These are phyloP conservation scores for Yueomyces sp. DNA, from an alignment of 805 yeast genomes.

Conservation along the genomic window DNA sequence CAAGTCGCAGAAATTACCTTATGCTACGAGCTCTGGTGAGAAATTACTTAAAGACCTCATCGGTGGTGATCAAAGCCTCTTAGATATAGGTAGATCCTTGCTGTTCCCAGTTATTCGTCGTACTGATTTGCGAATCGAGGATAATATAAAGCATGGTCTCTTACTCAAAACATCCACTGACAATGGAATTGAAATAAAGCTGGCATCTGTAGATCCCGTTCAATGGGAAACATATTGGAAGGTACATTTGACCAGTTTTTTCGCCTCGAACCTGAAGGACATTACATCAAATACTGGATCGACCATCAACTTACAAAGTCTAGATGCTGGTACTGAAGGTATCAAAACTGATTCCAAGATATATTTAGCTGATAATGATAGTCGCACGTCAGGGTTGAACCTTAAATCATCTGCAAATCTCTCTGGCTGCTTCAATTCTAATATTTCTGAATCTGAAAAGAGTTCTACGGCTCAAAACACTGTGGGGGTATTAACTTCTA, in stretches of 20 bases:
- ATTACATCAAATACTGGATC: background rate
- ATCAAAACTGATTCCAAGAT: too few species aligned
- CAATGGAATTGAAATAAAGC: constrained; percentile 8
- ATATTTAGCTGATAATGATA: too few species aligned
- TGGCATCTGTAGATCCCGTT: constrained; percentile 12
- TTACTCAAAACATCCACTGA: constrained; percentile 13
- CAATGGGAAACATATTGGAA: constrained; percentile 20
- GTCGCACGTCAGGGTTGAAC: too few species aligned
- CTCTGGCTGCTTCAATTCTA: too few species aligned
- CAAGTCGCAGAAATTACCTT: constrained; percentile 9
- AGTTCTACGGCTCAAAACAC: too few species aligned
- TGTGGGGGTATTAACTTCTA: too few species aligned
- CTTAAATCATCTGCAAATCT: too few species aligned
- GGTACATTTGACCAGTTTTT: constrained; percentile 6
- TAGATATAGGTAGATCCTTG: constrained; percentile 15
- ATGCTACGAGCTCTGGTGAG: constrained; percentile 1
- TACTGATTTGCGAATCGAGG: constrained; percentile 10
- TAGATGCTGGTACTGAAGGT: too few species aligned
- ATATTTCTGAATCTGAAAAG: too few species aligned
- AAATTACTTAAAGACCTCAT: constrained; percentile 6
- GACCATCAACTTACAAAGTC: background rate
- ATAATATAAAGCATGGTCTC: constrained; percentile 3
- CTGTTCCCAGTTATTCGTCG: constrained; percentile 15
- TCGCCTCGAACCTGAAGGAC: background rate
- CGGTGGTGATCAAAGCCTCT: constrained; percentile 4